Conservation (phyloP, 2,329 filamentous ascomycete species). For the Teratosphaeria nubilosa region DNA sequence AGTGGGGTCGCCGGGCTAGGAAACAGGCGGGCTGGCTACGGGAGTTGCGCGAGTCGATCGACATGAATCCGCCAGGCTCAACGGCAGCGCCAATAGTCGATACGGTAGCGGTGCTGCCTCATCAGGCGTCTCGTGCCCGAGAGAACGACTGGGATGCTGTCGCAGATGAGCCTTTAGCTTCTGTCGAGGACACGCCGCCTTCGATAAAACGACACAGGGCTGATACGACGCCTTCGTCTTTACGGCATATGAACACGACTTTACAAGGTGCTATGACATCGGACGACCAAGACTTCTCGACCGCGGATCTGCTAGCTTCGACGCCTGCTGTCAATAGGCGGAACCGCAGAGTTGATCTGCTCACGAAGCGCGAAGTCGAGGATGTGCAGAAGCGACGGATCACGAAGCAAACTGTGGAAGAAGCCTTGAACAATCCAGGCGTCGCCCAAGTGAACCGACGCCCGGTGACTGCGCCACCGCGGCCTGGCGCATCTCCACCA, state of each 20-base stretch:
- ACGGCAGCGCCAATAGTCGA: slow-evolving; percentile 3
- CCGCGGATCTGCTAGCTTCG: slow-evolving; percentile 37
- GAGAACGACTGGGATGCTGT: slow-evolving; percentile 20
- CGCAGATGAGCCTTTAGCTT: slow-evolving; percentile 30
- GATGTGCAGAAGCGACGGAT: slow-evolving; percentile 21
- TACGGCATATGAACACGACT: slow-evolving; percentile 19
- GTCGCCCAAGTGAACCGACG: background rate
- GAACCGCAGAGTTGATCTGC: slow-evolving; percentile 30
- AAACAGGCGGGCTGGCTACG: slow-evolving; percentile 32
- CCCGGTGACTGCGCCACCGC: slow-evolving; percentile 1
- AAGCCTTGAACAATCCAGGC: background rate
- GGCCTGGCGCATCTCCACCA: background rate
- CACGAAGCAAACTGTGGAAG: slow-evolving; percentile 7
- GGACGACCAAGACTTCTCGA: slow-evolving; percentile 34
- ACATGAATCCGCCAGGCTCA: slow-evolving; percentile 1
- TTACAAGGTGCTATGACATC: slow-evolving; percentile 18
- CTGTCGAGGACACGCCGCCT: slow-evolving; percentile 33
- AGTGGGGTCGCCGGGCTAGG: slow-evolving; percentile 39
- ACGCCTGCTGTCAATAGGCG: slow-evolving; percentile 32
- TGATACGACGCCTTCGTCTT: slow-evolving; percentile 12
- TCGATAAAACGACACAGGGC: slow-evolving; percentile 20
- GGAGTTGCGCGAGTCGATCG: slow-evolving; percentile 21
- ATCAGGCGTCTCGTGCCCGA: slow-evolving; percentile 13
- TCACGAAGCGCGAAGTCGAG: slow-evolving; percentile 33
- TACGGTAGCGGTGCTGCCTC: slow-evolving; percentile 13